phyloP scores from a whole-genome alignment of 352 stramenopile genomes.

The Phytophthora idaei region DNA sequence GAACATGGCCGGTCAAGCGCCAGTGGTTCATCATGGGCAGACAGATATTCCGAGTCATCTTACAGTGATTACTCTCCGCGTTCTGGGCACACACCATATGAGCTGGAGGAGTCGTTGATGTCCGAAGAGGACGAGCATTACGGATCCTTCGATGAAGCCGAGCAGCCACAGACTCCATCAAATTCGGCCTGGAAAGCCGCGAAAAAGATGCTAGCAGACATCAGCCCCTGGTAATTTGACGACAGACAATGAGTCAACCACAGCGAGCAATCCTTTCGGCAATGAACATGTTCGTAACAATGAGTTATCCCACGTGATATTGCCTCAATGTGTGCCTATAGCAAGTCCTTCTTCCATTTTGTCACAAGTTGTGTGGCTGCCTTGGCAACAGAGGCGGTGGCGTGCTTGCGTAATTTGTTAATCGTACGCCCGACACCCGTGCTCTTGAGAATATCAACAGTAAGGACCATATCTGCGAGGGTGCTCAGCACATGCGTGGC shows the following conservation, averaged over 20 bases:
- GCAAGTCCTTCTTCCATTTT: conserved; percentile 88
- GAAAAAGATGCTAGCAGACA: conserved; percentile 62
- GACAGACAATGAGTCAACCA: not conserved
- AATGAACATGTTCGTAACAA: conserved; percentile 13
- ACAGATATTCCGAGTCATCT: conserved; percentile 38
- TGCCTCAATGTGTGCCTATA: conserved; percentile 40
- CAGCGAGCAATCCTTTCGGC: not conserved
- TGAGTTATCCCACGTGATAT: not conserved
- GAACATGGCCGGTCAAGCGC: conserved; percentile 21
- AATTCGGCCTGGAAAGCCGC: conserved; percentile 52
- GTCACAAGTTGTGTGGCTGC: conserved; percentile 70
- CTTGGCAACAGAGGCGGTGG: conserved; percentile 63
- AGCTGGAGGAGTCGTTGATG: conserved; percentile 76
- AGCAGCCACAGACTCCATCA: conserved; percentile 20
- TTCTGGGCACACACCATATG: conserved; percentile 34
- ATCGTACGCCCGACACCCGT: conserved; percentile 84
- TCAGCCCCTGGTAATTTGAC: conserved; percentile 74
- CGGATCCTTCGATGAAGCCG: conserved; percentile 58
- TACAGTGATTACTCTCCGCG: conserved; percentile 42
- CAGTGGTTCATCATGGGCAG: conserved; percentile 30
- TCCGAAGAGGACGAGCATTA: conserved; percentile 75
- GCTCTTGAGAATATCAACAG: conserved; percentile 84
- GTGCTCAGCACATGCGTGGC: conserved; percentile 75
- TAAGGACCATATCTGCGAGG: conserved; percentile 71
- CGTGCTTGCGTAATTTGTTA: conserved; percentile 89